Evolutionary conservation across 345 rosid genomes (phyloP).

Genomic region (Clarkia xantiana): DNA sequence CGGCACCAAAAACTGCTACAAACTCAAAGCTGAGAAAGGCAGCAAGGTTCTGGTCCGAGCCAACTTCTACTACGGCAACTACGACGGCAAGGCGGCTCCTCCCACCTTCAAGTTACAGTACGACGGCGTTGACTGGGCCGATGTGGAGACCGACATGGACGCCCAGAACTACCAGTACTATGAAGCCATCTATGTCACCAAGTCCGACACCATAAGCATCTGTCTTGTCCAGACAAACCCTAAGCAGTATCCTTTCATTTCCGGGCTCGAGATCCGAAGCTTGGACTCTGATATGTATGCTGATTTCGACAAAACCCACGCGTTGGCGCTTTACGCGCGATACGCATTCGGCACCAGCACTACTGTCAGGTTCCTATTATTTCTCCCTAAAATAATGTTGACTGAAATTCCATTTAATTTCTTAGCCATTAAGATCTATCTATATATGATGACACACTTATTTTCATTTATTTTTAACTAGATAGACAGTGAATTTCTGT

Average conservation of each 20-base stretch:
- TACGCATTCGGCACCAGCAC: not conserved
- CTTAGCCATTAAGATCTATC: too few relatives aligned
- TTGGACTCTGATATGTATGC: not conserved
- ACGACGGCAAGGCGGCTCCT: not conserved
- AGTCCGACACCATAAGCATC: not conserved
- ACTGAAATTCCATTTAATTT: too few relatives aligned
- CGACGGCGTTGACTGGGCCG: not conserved
- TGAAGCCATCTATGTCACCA: not conserved
- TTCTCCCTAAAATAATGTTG: too few relatives aligned
- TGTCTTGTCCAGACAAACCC: not conserved
- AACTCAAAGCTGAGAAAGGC: constrained; percentile 2
- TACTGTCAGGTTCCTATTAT: not conserved
- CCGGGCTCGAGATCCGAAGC: not conserved
- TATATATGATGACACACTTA: too few relatives aligned
- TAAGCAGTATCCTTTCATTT: not conserved
- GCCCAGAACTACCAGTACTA: not conserved
- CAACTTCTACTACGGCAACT: constrained; percentile 1
- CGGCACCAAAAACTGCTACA: too few relatives aligned
- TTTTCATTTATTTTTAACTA: too few relatives aligned
- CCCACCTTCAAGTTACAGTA: too few relatives aligned
- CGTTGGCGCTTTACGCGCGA: not conserved
- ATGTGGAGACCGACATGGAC: not conserved
- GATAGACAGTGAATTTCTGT: too few relatives aligned
- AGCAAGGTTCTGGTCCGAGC: not conserved
- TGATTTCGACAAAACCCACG: not conserved